These are phyloP conservation scores for Sarcocystis neurona DNA, from an alignment of 169 alveolate species.

Conservation along the genomic window DNA sequence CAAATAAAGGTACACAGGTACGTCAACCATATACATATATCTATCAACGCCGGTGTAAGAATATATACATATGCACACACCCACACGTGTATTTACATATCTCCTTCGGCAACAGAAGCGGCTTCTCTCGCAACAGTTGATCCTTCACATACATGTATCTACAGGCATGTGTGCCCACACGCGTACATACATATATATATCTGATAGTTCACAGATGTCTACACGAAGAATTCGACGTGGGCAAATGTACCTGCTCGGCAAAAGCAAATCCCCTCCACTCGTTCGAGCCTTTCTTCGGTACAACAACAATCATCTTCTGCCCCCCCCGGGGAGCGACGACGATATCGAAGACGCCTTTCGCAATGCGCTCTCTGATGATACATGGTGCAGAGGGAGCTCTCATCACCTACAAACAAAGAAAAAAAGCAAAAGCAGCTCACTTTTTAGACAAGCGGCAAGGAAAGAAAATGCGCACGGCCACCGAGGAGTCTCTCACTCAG, in stretches of 20 bases:
- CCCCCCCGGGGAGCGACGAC: slow-evolving; percentile 64
- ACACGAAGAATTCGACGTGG: not conserved
- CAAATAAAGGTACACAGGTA: too few species aligned
- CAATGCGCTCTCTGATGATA: slow-evolving; percentile 61
- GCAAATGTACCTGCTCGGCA: slow-evolving; percentile 41
- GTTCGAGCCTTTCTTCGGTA: slow-evolving; percentile 50
- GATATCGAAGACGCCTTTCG: slow-evolving; percentile 63
- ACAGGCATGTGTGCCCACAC: not conserved
- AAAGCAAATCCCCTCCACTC: slow-evolving; percentile 65
- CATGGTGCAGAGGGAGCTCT: slow-evolving; percentile 54
- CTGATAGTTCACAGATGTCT: not conserved
- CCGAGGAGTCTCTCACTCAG: too few species aligned
- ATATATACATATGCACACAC: too few species aligned
- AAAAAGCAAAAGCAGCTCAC: not conserved
- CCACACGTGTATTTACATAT: too few species aligned
- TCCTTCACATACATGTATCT: not conserved
- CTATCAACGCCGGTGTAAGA: too few species aligned
- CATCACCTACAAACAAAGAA: not conserved
- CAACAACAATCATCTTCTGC: slow-evolving; percentile 52
- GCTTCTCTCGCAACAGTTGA: too few species aligned
- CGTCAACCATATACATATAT: too few species aligned
- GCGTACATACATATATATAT: not conserved
- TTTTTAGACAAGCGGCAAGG: too few species aligned
- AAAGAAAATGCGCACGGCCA: too few species aligned
- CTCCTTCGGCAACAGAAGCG: too few species aligned